Conservation (phyloP, 2,329 filamentous ascomycete species). For the Chaetomiaceae sp. region DNA sequence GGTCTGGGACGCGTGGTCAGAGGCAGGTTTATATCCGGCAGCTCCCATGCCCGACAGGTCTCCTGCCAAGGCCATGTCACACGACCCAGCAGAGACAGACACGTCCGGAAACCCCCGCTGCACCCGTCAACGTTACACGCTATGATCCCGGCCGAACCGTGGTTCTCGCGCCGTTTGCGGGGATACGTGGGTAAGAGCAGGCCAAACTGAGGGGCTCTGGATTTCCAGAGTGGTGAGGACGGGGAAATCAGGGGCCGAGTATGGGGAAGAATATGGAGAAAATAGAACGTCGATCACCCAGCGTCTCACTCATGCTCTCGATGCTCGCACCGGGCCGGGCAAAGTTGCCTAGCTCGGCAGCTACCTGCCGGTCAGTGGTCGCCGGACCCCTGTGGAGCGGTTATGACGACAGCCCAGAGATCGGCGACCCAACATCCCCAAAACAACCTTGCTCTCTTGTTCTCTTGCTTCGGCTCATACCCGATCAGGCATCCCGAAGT, state of each 20-base stretch:
- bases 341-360: background rate
- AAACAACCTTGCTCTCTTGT: background rate
- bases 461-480: background rate
- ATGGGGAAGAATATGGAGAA: conserved; percentile 3
- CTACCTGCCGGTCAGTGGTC: background rate
- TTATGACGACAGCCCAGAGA: conserved; percentile 6
- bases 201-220: background rate
- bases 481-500: conserved; percentile 1
- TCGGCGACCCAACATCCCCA: background rate
- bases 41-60: no score
- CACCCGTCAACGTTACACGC: background rate
- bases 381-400: background rate
- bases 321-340: background rate
- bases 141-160: conserved; percentile 1
- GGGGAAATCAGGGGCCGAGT: conserved; percentile 6
- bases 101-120: background rate
- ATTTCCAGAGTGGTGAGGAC: background rate
- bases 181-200: background rate
- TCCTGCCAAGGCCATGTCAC: no score
- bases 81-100: no score
- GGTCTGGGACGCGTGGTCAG: background rate
- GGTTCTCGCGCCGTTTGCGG: conserved; percentile 6
- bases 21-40: background rate
- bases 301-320: background rate
- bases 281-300: background rate